phyloP scores from a whole-genome alignment of 352 stramenopile species.

The Globisporangium barbulae region DNA sequence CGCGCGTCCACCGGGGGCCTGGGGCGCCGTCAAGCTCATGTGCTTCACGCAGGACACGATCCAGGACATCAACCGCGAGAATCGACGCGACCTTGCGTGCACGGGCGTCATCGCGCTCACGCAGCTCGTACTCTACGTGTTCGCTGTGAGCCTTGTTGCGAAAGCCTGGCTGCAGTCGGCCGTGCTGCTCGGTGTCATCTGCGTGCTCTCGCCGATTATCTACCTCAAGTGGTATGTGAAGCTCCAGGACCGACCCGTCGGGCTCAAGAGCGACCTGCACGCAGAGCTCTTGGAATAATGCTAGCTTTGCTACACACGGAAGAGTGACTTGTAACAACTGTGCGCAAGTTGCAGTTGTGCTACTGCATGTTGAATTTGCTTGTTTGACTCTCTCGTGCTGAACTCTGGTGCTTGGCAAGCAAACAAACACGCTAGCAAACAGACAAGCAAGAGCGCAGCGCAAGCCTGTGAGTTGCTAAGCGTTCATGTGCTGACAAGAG shows the following conservation, averaged over 20 bases:
- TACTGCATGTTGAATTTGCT: conserved; percentile 1
- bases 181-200: conserved; percentile 38
- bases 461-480: background rate
- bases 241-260: conserved; percentile 52
- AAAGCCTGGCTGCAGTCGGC: conserved; percentile 58
- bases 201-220: conserved; percentile 44
- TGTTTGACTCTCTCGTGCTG: background rate
- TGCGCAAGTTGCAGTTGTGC: conserved; percentile 1
- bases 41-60: conserved; percentile 56
- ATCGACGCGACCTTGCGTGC: conserved; percentile 55
- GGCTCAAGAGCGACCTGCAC: conserved; percentile 47
- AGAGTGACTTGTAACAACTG: background rate
- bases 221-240: conserved; percentile 81
- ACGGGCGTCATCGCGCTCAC: conserved; percentile 59
- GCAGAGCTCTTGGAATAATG: conserved; percentile 32
- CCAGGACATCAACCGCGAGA: conserved; percentile 55
- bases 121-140: conserved; percentile 61
- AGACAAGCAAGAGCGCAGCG: no score
- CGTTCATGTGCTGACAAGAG: background rate
- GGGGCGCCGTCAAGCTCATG: conserved; percentile 52
- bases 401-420: background rate
- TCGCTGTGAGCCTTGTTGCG: conserved; percentile 61
- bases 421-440: background rate
- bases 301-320: background rate
- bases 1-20: conserved; percentile 55